Conservation (phyloP, 2,329 filamentous ascomycete genomes). For the Coniochaeta hoffmannii region DNA sequence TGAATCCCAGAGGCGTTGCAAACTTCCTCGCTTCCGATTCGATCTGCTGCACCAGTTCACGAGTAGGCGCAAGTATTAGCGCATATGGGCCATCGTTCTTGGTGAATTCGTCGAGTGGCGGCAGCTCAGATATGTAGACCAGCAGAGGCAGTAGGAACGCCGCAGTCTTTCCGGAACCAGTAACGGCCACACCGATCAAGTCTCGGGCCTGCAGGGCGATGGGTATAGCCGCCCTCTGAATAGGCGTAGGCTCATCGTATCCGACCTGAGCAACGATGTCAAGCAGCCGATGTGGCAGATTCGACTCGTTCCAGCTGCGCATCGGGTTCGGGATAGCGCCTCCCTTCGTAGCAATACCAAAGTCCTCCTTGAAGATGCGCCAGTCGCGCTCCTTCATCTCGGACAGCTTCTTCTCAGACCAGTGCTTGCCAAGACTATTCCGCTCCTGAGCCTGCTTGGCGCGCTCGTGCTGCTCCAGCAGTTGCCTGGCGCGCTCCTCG, state of each 20-base stretch:
- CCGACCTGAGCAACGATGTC: slow-evolving; percentile 79
- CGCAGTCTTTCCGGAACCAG: slow-evolving; percentile 96
- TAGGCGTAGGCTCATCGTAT: slow-evolving; percentile 84
- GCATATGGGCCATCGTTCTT: slow-evolving; percentile 95
- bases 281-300: slow-evolving; percentile 67
- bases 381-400: slow-evolving; percentile 98
- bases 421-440: slow-evolving; percentile 81
- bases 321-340: slow-evolving; percentile 91
- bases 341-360: slow-evolving; percentile 92
- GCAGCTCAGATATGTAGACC: slow-evolving; percentile 88
- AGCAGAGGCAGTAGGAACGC: slow-evolving; percentile 88
- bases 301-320: slow-evolving; percentile 86
- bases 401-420: slow-evolving; percentile 85
- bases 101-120: slow-evolving; percentile 73
- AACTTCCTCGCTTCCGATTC: slow-evolving; percentile 92
- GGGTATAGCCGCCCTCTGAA: slow-evolving; percentile 91
- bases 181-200: slow-evolving; percentile 96
- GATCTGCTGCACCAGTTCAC: slow-evolving; percentile 96
- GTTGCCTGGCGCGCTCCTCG: slow-evolving; percentile 64
- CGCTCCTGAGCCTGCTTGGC: slow-evolving; percentile 65
- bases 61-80: slow-evolving; percentile 93
- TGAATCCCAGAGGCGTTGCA: slow-evolving; percentile 82
- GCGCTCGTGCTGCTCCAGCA: slow-evolving; percentile 78
- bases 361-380: slow-evolving; percentile 99
- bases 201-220: slow-evolving; percentile 89